Conservation (phyloP, 192 early-diverging fungal species). For the Paraglomus brasilianum region DNA sequence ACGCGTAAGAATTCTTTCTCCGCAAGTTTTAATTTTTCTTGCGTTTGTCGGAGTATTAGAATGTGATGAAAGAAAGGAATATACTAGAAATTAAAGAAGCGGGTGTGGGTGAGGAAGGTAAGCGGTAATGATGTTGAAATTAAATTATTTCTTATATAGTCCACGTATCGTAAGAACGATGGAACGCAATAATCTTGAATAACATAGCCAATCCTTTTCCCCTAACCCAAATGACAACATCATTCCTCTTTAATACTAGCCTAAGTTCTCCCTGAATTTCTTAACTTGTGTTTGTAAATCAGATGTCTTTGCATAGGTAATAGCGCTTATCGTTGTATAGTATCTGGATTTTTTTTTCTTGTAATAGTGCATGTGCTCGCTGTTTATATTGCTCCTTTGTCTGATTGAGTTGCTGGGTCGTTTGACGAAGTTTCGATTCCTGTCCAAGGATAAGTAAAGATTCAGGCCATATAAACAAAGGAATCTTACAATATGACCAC, state of each 20-base stretch:
- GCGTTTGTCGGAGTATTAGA: slow-evolving; percentile 21
- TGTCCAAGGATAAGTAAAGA: slow-evolving; percentile 18
- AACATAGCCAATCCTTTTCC: too few relatives aligned
- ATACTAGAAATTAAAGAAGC: neutral
- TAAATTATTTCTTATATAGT: too few relatives aligned
- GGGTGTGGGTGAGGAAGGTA: neutral
- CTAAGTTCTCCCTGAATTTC: slow-evolving; percentile 36
- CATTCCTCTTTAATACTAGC: too few relatives aligned
- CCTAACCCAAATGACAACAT: neutral
- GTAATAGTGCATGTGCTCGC: slow-evolving; percentile 48
- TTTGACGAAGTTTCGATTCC: slow-evolving; percentile 51
- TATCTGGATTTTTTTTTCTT: slow-evolving; percentile 37
- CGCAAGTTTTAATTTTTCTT: slow-evolving; percentile 26
- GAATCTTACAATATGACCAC: neutral
- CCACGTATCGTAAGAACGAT: too few relatives aligned
- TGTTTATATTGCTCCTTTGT: slow-evolving; percentile 51
- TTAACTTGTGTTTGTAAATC: slow-evolving; percentile 35
- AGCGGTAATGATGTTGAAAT: neutral
- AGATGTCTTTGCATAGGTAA: slow-evolving; percentile 12
- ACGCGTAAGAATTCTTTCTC: slow-evolving; percentile 38
- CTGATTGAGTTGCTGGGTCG: slow-evolving; percentile 45
- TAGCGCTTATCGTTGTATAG: slow-evolving; percentile 4
- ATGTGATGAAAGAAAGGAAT: neutral
- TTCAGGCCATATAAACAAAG: too few relatives aligned
- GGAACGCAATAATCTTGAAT: too few relatives aligned